phyloP scores from a whole-genome alignment of 257 asterid genomes.

The Dorcoceras hygrometricum region DNA sequence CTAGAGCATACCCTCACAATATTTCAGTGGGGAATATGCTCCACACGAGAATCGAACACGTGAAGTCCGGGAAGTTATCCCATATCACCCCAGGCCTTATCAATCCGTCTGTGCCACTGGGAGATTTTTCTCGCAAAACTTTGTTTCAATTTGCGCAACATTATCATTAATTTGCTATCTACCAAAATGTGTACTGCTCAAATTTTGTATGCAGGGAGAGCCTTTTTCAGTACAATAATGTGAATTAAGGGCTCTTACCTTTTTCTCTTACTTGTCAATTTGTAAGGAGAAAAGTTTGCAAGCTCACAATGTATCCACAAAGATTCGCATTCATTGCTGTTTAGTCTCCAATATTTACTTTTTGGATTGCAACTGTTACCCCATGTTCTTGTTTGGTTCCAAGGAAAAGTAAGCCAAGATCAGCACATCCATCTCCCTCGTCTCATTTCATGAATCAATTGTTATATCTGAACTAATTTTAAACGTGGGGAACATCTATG shows the following conservation, averaged over 20 bases:
- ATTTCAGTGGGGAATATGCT: too few species aligned
- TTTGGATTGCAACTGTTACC: constrained; percentile 23
- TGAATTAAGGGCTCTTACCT: constrained; percentile 11
- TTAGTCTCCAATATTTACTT: constrained; percentile 1
- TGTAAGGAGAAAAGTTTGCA: constrained; percentile 17
- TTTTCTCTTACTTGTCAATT: constrained; percentile 29
- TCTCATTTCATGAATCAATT: too few species aligned
- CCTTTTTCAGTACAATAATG: constrained; percentile 31
- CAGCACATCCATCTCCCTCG: too few species aligned
- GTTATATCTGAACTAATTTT: too few species aligned
- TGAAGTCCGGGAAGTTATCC: too few species aligned
- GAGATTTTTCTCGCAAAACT: too few species aligned
- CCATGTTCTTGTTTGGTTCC: constrained; percentile 18
- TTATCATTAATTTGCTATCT: background rate
- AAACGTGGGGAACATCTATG: too few species aligned
- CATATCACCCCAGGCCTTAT: too few species aligned
- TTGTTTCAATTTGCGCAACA: background rate
- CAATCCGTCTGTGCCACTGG: too few species aligned
- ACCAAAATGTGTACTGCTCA: background rate
- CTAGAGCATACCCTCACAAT: too few species aligned
- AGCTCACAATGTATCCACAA: constrained; percentile 17
- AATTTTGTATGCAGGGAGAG: constrained; percentile 1
- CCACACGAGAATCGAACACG: too few species aligned
- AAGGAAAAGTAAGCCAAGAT: background rate
- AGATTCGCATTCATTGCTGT: constrained; percentile 29